phyloP scores from a whole-genome alignment of 495 filamentous ascomycete species.

The Podospora conica region DNA sequence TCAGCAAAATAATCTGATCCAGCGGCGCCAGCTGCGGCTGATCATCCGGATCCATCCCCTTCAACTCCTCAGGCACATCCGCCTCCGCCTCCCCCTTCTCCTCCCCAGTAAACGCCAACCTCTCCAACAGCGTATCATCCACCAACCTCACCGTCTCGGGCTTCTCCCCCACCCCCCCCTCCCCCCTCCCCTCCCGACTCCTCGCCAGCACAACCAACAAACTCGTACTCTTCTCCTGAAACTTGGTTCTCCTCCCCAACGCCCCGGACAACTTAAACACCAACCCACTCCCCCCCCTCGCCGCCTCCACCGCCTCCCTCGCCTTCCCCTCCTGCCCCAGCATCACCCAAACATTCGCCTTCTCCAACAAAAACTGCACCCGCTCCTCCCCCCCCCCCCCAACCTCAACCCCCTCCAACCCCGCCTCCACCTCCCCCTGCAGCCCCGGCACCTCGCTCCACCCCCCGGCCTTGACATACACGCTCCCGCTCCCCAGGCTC shows the following conservation, averaged over 20 bases:
- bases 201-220: slow-evolving; percentile 89
- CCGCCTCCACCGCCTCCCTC: slow-evolving; percentile 58
- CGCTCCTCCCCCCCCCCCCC: slow-evolving; percentile 30
- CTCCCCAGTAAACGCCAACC: slow-evolving; percentile 67
- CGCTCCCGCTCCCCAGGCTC: slow-evolving; percentile 48
- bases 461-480: slow-evolving; percentile 37
- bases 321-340: slow-evolving; percentile 77
- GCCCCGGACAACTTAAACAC: slow-evolving; percentile 80
- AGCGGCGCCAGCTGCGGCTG: slow-evolving; percentile 79
- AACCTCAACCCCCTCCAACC: slow-evolving; percentile 38
- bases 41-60: slow-evolving; percentile 61
- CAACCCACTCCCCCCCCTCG: slow-evolving; percentile 59
- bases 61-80: slow-evolving; percentile 52
- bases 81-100: slow-evolving; percentile 37
- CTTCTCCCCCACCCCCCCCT: slow-evolving; percentile 15
- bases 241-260: slow-evolving; percentile 86
- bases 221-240: slow-evolving; percentile 80
- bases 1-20: slow-evolving; percentile 77
- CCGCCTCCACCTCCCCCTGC: slow-evolving; percentile 42
- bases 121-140: slow-evolving; percentile 89
- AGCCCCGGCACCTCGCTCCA: slow-evolving; percentile 47
- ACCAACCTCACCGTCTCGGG: slow-evolving; percentile 71
- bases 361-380: slow-evolving; percentile 68
- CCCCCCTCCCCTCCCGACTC: slow-evolving; percentile 42
- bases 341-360: slow-evolving; percentile 76